Percentiles rank a stretch among this genome's conserved stretches.
Conservation (phyloP, 1,284 basidiomycete genomes). For the Ceratorhiza oryzae-sativae region DNA sequence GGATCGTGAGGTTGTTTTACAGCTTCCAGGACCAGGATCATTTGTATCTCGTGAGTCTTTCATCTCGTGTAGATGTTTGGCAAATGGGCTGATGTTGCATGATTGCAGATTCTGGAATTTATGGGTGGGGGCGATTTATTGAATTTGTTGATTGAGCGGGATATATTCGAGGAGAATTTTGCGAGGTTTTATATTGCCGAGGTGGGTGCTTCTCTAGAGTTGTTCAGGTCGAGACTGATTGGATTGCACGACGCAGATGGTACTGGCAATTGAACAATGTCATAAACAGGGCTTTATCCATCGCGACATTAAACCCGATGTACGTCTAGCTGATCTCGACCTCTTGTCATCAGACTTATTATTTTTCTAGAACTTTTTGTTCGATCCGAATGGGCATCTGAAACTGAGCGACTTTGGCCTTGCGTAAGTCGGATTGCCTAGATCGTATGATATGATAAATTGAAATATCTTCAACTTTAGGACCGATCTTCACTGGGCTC, state of each 20-base stretch:
- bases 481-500: conserved; percentile 88
- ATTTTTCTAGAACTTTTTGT: conserved; percentile 84
- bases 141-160: conserved; percentile 91
- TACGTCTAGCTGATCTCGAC: conserved; percentile 53
- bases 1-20: conserved; percentile 94
- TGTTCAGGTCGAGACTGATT: not conserved
- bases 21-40: conserved; percentile 92
- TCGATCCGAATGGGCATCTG: conserved; percentile 92
- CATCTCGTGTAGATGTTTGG: no score
- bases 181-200: conserved; percentile 95
- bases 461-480: conserved; percentile 50
- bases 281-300: conserved; percentile 97
- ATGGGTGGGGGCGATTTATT: conserved; percentile 97
- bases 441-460: not conserved
- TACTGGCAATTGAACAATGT: conserved; percentile 91
- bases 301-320: conserved; percentile 95
- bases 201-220: conserved; percentile 54
- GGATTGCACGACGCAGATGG: conserved; percentile 67
- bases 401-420: conserved; percentile 95
- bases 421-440: conserved; percentile 65
- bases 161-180: conserved; percentile 93
- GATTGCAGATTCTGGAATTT: conserved; percentile 78
- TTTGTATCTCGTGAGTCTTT: conserved; percentile 80
- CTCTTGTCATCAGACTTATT: conserved; percentile 44
- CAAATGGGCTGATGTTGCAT: not conserved